Evolutionary conservation across 1,284 basidiomycete genomes (phyloP).

Genomic region (Mrakiaceae sp.): DNA sequence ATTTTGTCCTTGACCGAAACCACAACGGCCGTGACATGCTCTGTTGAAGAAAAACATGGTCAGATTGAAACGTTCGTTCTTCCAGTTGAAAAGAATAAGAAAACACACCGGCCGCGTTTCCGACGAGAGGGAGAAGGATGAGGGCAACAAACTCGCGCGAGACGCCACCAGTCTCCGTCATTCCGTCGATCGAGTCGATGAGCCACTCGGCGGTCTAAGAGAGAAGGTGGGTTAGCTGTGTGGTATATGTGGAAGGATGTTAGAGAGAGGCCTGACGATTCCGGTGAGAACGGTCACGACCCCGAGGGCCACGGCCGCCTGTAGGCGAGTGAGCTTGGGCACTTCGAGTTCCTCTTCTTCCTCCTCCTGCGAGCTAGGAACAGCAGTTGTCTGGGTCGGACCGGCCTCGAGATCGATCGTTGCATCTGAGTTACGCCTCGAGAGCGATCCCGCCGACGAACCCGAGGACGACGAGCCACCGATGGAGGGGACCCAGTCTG

Average conservation of each 20-base stretch:
- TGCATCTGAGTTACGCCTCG: neutral
- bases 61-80: slow-evolving; percentile 1
- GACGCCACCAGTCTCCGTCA: slow-evolving; percentile 39
- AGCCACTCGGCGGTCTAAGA: slow-evolving; percentile 65
- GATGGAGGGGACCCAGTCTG: slow-evolving; percentile 32
- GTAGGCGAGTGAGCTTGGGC: slow-evolving; percentile 41
- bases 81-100: neutral
- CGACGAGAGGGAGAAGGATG: slow-evolving; percentile 60
- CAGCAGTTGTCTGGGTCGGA: no score
- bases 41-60: slow-evolving; percentile 47
- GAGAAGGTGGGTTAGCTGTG: no score
- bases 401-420: no score
- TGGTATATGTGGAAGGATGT: no score
- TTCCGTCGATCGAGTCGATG: slow-evolving; percentile 63
- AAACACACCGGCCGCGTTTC: slow-evolving; percentile 26
- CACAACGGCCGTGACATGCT: slow-evolving; percentile 77
- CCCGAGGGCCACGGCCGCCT: slow-evolving; percentile 36
- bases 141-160: slow-evolving; percentile 67
- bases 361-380: slow-evolving; percentile 25
- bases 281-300: slow-evolving; percentile 38
- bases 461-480: slow-evolving; percentile 24
- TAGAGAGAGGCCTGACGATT: no score
- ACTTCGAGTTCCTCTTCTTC: slow-evolving; percentile 37
- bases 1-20: slow-evolving; percentile 63
- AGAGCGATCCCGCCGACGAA: slow-evolving; percentile 11